A percentile compares a stretch with the other conserved stretches of the same genome.
phyloP scores from a whole-genome alignment of 2,329 filamentous ascomycete genomes.

The Cercospora sesami region DNA sequence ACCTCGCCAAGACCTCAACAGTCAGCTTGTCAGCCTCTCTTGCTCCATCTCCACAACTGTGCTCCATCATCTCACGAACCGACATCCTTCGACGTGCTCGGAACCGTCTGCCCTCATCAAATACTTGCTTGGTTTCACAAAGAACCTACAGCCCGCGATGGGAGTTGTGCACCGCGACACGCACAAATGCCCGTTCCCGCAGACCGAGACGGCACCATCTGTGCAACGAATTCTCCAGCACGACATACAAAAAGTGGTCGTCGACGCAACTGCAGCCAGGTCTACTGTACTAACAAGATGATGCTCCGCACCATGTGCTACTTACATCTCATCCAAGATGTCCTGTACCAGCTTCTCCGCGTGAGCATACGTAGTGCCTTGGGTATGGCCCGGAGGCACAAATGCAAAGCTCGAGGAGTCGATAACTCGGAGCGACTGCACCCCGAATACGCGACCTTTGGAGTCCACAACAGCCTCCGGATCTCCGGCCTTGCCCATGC shows the following conservation, averaged over 20 bases:
- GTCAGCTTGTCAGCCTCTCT: no score
- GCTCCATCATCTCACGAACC: not conserved
- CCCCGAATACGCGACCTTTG: slow-evolving; percentile 41
- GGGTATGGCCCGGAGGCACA: slow-evolving; percentile 42
- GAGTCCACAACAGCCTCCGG: slow-evolving; percentile 42
- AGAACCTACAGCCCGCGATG: not conserved
- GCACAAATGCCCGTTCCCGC: not conserved
- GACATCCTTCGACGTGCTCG: not conserved
- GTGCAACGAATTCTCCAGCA: not conserved
- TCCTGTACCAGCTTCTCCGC: slow-evolving; percentile 28
- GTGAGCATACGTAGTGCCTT: slow-evolving; percentile 26
- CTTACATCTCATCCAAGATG: slow-evolving; percentile 10
- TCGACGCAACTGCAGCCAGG: no score
- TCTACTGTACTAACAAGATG: no score
- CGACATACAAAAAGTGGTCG: not conserved
- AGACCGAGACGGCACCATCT: not conserved
- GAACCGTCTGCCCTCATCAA: no score
- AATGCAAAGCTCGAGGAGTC: slow-evolving; percentile 40
- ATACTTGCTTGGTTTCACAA: not conserved
- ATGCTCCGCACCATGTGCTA: not conserved
- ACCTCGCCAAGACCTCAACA: no score
- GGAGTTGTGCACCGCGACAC: not conserved
- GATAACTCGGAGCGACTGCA: slow-evolving; percentile 43
- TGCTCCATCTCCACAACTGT: no score
- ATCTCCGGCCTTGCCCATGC: slow-evolving; percentile 37